Evolutionary conservation across 306 rosid species (phyloP).

Genomic region (Trichosanthes truncata): DNA sequence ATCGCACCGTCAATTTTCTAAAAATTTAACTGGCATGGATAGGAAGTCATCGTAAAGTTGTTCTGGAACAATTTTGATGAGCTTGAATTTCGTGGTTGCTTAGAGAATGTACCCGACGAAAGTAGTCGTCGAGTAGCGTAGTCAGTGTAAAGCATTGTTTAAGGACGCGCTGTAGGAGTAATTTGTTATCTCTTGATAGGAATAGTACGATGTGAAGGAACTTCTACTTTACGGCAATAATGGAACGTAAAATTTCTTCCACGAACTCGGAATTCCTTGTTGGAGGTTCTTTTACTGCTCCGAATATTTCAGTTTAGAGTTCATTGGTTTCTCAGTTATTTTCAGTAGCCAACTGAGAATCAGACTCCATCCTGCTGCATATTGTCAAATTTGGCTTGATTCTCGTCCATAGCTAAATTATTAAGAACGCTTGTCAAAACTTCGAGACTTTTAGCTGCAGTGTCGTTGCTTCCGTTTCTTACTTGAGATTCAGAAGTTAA

Average conservation of each 20-base stretch:
- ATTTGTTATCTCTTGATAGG: background rate
- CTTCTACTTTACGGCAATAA: background rate
- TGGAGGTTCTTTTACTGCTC: background rate
- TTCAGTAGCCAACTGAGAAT: background rate
- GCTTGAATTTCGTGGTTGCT: background rate
- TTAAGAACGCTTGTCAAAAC: background rate
- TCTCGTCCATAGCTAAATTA: background rate
- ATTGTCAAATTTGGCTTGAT: background rate
- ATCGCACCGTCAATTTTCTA: background rate
- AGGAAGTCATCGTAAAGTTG: background rate
- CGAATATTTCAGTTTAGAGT: background rate
- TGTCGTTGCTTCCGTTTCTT: background rate
- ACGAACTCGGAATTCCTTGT: background rate
- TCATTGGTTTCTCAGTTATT: background rate
- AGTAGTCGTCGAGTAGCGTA: background rate
- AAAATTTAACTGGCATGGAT: background rate
- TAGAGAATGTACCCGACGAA: background rate
- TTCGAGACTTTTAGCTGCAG: background rate
- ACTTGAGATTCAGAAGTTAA: background rate
- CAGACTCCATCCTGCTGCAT: background rate
- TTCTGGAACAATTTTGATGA: background rate
- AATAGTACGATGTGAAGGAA: background rate
- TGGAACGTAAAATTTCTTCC: background rate
- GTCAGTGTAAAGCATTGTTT: background rate
- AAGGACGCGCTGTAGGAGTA: background rate